Conservation (phyloP, 2,329 filamentous ascomycete species). For the Verticillium isaacii region DNA sequence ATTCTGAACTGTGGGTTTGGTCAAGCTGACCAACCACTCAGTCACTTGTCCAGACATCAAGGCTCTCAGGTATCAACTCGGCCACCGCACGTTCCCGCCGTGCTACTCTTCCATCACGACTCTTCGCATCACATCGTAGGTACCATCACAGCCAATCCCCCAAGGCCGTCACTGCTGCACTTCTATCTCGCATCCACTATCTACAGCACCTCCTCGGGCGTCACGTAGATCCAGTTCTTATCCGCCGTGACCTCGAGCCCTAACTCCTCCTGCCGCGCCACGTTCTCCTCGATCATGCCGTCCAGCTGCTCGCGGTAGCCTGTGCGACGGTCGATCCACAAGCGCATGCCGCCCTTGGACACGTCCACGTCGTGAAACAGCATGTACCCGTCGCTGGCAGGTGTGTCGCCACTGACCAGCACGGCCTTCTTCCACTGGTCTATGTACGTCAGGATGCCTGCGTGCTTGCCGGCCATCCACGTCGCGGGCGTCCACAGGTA, state of each 20-base stretch:
- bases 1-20: no score
- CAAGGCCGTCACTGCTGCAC: no score
- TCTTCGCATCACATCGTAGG: no score
- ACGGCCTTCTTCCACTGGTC: slow-evolving; percentile 37
- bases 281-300: slow-evolving; percentile 29
- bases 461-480: slow-evolving; percentile 39
- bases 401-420: slow-evolving; percentile 37
- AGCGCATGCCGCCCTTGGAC: slow-evolving; percentile 31
- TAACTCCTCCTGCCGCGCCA: slow-evolving; percentile 26
- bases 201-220: slow-evolving; percentile 31
- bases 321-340: slow-evolving; percentile 38
- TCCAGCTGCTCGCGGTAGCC: slow-evolving; percentile 27
- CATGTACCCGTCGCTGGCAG: slow-evolving; percentile 37
- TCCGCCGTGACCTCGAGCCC: slow-evolving; percentile 33
- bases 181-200: no score
- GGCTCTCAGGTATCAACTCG: no score
- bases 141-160: no score
- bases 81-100: no score
- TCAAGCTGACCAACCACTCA: no score
- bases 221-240: slow-evolving; percentile 40
- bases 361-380: slow-evolving; percentile 38
- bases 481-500: slow-evolving; percentile 36
- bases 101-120: no score
- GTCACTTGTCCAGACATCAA: no score
- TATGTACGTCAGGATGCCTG: slow-evolving; percentile 36